Conservation (phyloP, 495 filamentous ascomycete species). For the Schizothecium vesticola region DNA sequence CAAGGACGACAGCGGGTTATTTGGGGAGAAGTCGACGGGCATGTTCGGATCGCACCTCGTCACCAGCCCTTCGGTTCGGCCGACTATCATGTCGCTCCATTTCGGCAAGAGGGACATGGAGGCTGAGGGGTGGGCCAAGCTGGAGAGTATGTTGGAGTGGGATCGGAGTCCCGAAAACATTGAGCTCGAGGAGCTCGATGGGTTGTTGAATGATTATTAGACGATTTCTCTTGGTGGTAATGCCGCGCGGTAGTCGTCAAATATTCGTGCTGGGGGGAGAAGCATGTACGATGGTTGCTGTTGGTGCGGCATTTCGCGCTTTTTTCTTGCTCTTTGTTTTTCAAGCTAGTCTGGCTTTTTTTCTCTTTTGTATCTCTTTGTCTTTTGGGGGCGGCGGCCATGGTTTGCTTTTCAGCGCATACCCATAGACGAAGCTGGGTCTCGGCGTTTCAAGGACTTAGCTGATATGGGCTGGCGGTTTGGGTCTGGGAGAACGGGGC, state of each 20-base stretch:
- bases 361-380: neutral
- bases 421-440: conserved; percentile 26
- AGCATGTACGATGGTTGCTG: conserved; percentile 21
- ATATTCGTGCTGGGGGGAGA: conserved; percentile 17
- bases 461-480: conserved; percentile 26
- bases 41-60: conserved; percentile 29
- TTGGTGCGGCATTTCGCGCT: conserved; percentile 5
- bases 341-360: conserved; percentile 3
- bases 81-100: conserved; percentile 36
- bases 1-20: conserved; percentile 42
- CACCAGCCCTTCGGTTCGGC: conserved; percentile 42
- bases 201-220: conserved; percentile 70
- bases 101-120: conserved; percentile 49
- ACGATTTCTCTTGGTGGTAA: conserved; percentile 15
- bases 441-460: conserved; percentile 25
- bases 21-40: conserved; percentile 42
- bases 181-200: conserved; percentile 87
- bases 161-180: conserved; percentile 82
- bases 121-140: conserved; percentile 45
- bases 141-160: conserved; percentile 53
- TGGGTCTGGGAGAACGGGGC: conserved; percentile 11
- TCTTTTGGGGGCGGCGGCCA: neutral
- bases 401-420: conserved; percentile 8
- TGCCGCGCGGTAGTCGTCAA: neutral
- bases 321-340: neutral